Base-by-base conservation (phyloP, 2,329 filamentous ascomycete species). In the Huntiella bhutanensis region DNA sequence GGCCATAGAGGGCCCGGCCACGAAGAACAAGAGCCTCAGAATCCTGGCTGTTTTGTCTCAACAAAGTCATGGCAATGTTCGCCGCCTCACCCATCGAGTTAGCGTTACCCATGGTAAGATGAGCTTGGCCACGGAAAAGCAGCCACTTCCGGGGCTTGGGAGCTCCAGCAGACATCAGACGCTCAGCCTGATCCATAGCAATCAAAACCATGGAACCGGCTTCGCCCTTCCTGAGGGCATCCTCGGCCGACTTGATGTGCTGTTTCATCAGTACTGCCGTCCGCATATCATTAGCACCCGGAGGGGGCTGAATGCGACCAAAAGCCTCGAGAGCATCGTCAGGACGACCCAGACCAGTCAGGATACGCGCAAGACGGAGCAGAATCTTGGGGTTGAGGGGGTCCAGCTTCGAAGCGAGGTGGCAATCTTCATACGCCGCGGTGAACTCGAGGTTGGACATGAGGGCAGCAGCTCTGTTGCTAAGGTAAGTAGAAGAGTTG, bases 391-490 rank as follows among this genome's bases (percentile, higher is more conserved):
- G 62, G 59, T 93, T 95, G 55, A 77, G 69, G 0, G 87, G 80
- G 53, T 96, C 87, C 38, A 94, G 66, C 53, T 88, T 80, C 54
- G 83, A 77, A 5, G 91, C 85, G 46, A 71, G 74, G 56, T 77
- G 79, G 63, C 84, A 91, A 63, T 98, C 91, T 47, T 91, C 84
- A 50, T 96, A 67, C 12, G 91, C 91, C 52, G 80, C 71, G 48
- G 72, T 65, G 59, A 80, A 95, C 56, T 80, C 77, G 54, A 79
- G 79, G 49, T 84, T 83, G 45, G 84, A 84, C 70, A 98, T 94
- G 66, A 83, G 85, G 33, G 91, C 91, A 28, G 91, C 91, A 35
- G 91, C 87, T 56, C 91, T 81, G 69, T 98, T 98, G 60, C 84
- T 88, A 53, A 93, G 73, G 62, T 93, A 96, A 40, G 86, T 93